A percentile compares a stretch with the other conserved stretches of the same genome.
phyloP scores from a whole-genome alignment of 208 protist genomes.

The Kentomonas sorsogonicus region DNA sequence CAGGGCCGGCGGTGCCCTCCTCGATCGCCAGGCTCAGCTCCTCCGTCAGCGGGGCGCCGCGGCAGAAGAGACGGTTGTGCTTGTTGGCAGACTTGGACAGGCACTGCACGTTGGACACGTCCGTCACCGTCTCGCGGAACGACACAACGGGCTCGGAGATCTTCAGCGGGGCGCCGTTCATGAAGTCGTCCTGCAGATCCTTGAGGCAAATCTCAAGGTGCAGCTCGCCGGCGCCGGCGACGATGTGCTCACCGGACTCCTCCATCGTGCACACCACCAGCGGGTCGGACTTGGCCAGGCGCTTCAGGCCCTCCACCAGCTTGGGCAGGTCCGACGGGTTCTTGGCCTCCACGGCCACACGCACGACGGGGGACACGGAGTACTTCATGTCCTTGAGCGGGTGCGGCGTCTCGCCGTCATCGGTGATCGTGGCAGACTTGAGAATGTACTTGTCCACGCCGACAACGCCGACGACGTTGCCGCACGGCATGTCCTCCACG shows the following conservation, averaged over 20 bases:
- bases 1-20: slow-evolving; percentile 68
- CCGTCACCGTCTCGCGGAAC: slow-evolving; percentile 98
- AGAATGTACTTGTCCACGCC: slow-evolving; percentile 99
- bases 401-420: slow-evolving; percentile 57
- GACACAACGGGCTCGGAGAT: slow-evolving; percentile 97
- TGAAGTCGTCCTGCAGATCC: slow-evolving; percentile 98
- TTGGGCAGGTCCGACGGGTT: slow-evolving; percentile 97
- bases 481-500: slow-evolving; percentile 96
- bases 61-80: slow-evolving; percentile 98
- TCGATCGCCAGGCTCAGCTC: slow-evolving; percentile 94
- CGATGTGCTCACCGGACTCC: slow-evolving; percentile 98
- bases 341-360: slow-evolving; percentile 97
- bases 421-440: slow-evolving; percentile 98
- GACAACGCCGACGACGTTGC: slow-evolving; percentile 98
- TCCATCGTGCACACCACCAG: slow-evolving; percentile 93
- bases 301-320: slow-evolving; percentile 97
- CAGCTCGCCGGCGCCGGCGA: slow-evolving; percentile 99
- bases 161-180: slow-evolving; percentile 90
- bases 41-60: slow-evolving; percentile 90
- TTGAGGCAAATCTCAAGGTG: slow-evolving; percentile 99
- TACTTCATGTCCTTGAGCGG: slow-evolving; percentile 97
- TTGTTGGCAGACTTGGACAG: slow-evolving; percentile 95
- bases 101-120: slow-evolving; percentile 92
- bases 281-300: slow-evolving; percentile 96
- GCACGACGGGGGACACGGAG: slow-evolving; percentile 98